Evolutionary conservation across 371 early-diverging fungal species (phyloP), one percentile per base, ranked within the genome.

Genomic region (Apophysomyces elegans): DNA sequence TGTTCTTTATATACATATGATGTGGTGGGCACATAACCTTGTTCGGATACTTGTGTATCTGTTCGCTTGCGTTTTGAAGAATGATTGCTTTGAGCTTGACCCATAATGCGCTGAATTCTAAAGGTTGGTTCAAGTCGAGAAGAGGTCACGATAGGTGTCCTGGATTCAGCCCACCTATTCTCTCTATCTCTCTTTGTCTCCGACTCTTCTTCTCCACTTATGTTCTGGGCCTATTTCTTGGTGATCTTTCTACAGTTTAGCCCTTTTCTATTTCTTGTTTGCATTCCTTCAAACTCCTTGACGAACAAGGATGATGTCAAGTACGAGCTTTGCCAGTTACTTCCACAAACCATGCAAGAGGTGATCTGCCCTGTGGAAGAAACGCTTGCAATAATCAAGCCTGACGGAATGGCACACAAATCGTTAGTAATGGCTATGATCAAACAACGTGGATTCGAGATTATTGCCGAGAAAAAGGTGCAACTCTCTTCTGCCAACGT

Each of bases 331-430:
- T 50, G 54, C 21, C 54, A 50, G 21, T 50, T 21, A 7, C 21
- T 50, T 21, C 54, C 54, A 5, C 16, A 21, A 21, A 11, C 21
- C 11, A 11, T 50, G 5, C 54, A 50, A 21, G 21, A 50, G 21
- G 21, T 18, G n/a, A 26, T 26, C 7, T 50, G 54, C 21, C 54
- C 21, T 21, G 9, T 56, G 18, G 65, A 68, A 35, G 26, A 63
- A 57, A 70, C 73, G 14, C 36, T 72, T 5, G 62, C 68, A 12
- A 57, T 76, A 5, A 64, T 76, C 36, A 72, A 76, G 16, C 76
- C 76, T 14, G 73, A 76, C 47, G 73, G 76, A 2, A 70, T 70
- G 63, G n/a, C 57, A 0, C 37, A 70, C 47, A 37, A 66, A 45
- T 37, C 56, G 6, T 16, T 64, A 32, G 69, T 75, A 26, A 18